A percentile compares a stretch with the other conserved stretches of the same genome.
These are phyloP conservation scores for Colletotrichum noveboracense DNA, from an alignment of 2,329 filamentous ascomycete species.

Conservation along the genomic window DNA sequence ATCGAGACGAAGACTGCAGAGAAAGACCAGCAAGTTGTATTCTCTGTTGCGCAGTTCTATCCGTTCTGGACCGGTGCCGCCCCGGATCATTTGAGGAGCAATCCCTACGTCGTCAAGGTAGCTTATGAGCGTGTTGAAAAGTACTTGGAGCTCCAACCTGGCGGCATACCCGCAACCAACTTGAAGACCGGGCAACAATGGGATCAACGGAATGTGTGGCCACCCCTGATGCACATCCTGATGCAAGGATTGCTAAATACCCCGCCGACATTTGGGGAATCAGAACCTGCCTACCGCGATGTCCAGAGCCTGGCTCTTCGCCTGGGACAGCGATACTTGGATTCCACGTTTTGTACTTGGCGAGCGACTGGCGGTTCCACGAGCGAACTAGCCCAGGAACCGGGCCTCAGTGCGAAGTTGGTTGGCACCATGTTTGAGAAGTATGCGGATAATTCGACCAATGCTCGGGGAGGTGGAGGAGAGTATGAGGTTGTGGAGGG, in stretches of 20 bases:
- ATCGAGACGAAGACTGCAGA: slow-evolving; percentile 52
- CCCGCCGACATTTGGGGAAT: slow-evolving; percentile 57
- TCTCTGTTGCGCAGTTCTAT: slow-evolving; percentile 66
- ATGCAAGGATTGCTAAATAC: slow-evolving; percentile 67
- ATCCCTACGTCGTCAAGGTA: slow-evolving; percentile 61
- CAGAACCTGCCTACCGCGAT: slow-evolving; percentile 58
- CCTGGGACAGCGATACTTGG: slow-evolving; percentile 69
- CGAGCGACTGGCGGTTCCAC: slow-evolving; percentile 69
- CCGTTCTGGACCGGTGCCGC: slow-evolving; percentile 75
- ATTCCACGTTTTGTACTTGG: slow-evolving; percentile 74
- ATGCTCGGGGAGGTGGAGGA: slow-evolving; percentile 67
- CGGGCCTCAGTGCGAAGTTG: slow-evolving; percentile 45
- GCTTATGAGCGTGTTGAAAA: slow-evolving; percentile 58
- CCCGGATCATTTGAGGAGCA: slow-evolving; percentile 58
- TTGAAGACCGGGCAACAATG: slow-evolving; percentile 68
- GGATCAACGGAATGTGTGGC: slow-evolving; percentile 76
- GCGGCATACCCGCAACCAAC: slow-evolving; percentile 69
- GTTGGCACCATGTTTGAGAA: slow-evolving; percentile 74
- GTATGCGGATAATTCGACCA: slow-evolving; percentile 65
- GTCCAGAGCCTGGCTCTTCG: slow-evolving; percentile 61
- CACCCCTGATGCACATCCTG: slow-evolving; percentile 68
- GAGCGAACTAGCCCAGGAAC: slow-evolving; percentile 52
- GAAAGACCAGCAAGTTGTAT: slow-evolving; percentile 59
- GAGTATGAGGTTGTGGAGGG: slow-evolving; percentile 75
- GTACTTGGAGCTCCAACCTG: slow-evolving; percentile 56